These are phyloP conservation scores for Colletotrichum sp. DNA, from an alignment of 2,329 filamentous ascomycete genomes.

Conservation along the genomic window DNA sequence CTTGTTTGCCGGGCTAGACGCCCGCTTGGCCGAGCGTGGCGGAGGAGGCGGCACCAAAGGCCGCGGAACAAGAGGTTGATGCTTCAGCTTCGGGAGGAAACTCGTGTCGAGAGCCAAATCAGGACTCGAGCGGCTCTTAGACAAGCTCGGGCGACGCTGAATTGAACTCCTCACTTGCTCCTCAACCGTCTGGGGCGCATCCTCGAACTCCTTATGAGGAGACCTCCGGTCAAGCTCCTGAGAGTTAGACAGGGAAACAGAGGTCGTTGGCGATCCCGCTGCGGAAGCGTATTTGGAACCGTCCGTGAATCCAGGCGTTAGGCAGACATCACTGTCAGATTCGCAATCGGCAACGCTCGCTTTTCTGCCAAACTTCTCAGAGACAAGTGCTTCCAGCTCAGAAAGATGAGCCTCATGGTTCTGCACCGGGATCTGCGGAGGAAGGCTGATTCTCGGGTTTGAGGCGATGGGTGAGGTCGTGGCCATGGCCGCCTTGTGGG, in stretches of 20 bases:
- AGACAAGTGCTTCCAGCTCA: slow-evolving; percentile 15
- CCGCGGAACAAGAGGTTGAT: slow-evolving; percentile 38
- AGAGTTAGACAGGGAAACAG: not conserved
- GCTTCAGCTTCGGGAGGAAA: slow-evolving; percentile 41
- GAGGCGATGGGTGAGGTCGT: not conserved
- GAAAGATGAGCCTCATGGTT: slow-evolving; percentile 6
- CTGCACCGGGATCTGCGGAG: slow-evolving; percentile 10
- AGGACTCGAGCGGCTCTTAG: slow-evolving; percentile 29
- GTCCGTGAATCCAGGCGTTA: slow-evolving; percentile 2
- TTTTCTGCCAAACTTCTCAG: slow-evolving; percentile 12
- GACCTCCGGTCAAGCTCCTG: not conserved
- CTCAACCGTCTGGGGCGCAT: not conserved
- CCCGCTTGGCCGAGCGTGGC: slow-evolving; percentile 25
- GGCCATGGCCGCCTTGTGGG: slow-evolving; percentile 2
- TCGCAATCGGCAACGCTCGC: slow-evolving; percentile 16
- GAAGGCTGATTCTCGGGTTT: slow-evolving; percentile 14
- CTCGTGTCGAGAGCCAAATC: slow-evolving; percentile 25
- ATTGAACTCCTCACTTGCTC: not conserved
- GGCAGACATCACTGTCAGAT: slow-evolving; percentile 10
- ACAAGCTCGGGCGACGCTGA: slow-evolving; percentile 18
- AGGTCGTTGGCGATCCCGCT: not conserved
- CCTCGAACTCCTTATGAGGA: not conserved
- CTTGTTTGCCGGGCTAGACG: not conserved
- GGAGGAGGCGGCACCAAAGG: slow-evolving; percentile 10
- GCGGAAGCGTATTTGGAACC: not conserved